Base-by-base conservation (phyloP, 805 yeast species). In the Starmerella apicola region DNA sequence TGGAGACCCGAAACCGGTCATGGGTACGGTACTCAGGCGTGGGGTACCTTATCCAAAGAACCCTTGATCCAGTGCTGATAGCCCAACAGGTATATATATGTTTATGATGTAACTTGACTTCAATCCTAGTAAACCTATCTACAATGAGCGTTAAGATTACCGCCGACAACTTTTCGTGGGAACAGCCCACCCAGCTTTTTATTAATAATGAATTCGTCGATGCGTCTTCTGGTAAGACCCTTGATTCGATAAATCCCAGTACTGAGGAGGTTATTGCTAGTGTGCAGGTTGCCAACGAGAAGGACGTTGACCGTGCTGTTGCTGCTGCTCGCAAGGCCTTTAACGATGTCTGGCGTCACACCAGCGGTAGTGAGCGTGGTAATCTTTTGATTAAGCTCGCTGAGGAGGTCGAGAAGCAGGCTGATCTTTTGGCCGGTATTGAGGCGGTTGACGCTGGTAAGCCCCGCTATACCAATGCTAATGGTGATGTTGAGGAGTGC, bases 391-490 rank as follows among this genome's bases (percentile, higher is more conserved):
- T 63, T 64, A 80, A 74, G 62, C 71, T 86, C 42, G 94, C 95
- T 24, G 84, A 80, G 45, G 65, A 78, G 53, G 61, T 85, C 43
- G 95, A 84, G 55, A 65, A 71, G 51, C 66, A 85, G 56, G 67
- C 74, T 33, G 91, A 81, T 42, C 63, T 72, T 26, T 63, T 86
- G 43, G 85, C 95, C 22, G 65, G 74, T 32, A 79, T 86, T 54
- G 96, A 86, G 64, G 69, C 94, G 18, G 65, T 79, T 56, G 95
- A 86, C 61, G 82, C 84, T 57, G 96, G 96, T 62, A 86, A 85
- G 66, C 77, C 94, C 29, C 61, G 63, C 36, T 56, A 62, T 35
- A 72, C 76, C 58, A 43, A 43, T 37, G 74, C 93, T 20, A 64
- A 71, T 50, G 84, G 82, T 45, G 95, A 85, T 58, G 78, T 86